Evolutionary conservation across 2,329 filamentous ascomycete species (phyloP).

Genomic region (Blastomyces parvus): DNA sequence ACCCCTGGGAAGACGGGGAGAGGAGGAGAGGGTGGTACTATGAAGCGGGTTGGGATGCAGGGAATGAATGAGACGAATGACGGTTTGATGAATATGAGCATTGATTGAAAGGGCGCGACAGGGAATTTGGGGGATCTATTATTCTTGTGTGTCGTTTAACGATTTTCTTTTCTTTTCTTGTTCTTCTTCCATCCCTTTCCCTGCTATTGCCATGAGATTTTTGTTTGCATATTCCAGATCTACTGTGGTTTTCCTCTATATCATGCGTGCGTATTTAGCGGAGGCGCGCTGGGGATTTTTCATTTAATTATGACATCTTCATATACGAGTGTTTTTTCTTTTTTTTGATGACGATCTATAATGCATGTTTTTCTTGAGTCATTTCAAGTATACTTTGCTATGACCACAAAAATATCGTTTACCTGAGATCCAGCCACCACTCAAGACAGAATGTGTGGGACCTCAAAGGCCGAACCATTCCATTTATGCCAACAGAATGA

Average conservation of each 20-base stretch:
- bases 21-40: constrained; percentile 1
- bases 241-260: not conserved
- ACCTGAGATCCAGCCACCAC: not conserved
- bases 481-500: no score
- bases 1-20: constrained; percentile 6
- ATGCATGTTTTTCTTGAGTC: not conserved
- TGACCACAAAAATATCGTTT: not conserved
- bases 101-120: constrained; percentile 52
- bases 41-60: constrained; percentile 64
- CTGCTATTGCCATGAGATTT: not conserved
- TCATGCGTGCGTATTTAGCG: not conserved
- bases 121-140: not conserved
- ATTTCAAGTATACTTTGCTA: not conserved
- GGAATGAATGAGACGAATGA: constrained; percentile 96
- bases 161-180: not conserved
- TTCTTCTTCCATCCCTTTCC: not conserved
- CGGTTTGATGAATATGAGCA: constrained; percentile 93
- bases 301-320: not conserved
- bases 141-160: not conserved
- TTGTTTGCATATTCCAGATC: not conserved
- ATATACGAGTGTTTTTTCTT: not conserved
- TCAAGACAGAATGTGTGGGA: not conserved
- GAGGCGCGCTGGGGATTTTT: not conserved
- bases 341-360: not conserved
- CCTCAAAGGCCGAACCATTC: no score